Evolutionary conservation across 1,139 yeast genomes (phyloP).

Genomic region (Saccharomyces hybrid): DNA sequence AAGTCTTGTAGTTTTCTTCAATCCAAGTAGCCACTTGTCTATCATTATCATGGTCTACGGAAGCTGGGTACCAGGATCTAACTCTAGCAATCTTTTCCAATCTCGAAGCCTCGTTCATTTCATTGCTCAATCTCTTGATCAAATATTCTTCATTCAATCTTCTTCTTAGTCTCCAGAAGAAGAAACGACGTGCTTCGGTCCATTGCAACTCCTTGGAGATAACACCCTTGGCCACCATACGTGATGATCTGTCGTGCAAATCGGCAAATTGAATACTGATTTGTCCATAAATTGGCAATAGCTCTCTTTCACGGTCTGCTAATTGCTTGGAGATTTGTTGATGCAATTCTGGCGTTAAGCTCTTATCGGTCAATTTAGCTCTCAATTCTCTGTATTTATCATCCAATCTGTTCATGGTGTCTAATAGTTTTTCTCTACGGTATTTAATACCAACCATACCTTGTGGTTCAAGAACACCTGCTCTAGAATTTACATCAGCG

Average conservation of each 20-base stretch:
- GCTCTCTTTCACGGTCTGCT: constrained; percentile 66
- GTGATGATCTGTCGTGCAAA: constrained; percentile 92
- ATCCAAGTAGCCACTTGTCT: constrained; percentile 78
- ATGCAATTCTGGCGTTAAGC: constrained; percentile 56
- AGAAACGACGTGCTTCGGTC: constrained; percentile 84
- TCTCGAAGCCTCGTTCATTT: constrained; percentile 54
- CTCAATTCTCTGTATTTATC: constrained; percentile 62
- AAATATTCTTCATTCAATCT: constrained; percentile 89
- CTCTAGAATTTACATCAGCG: constrained; percentile 94
- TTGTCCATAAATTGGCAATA: constrained; percentile 86
- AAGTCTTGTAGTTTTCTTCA: constrained; percentile 62
- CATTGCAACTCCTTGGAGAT: constrained; percentile 80
- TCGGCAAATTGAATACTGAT: constrained; percentile 94
- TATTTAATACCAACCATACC: constrained; percentile 98
- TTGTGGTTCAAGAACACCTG: constrained; percentile 97
- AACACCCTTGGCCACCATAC: constrained; percentile 93
- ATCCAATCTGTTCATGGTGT: constrained; percentile 87
- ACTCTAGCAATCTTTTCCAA: constrained; percentile 80
- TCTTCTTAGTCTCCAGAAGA: constrained; percentile 98
- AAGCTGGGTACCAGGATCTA: constrained; percentile 77
- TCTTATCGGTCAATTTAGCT: constrained; percentile 46
- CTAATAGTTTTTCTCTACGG: constrained; percentile 82
- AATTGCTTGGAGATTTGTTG: constrained; percentile 58
- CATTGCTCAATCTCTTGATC: constrained; percentile 63
- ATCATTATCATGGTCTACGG: constrained; percentile 66